Conservation (phyloP, 768 basidiomycete genomes). For the Pleurotus platypus region DNA sequence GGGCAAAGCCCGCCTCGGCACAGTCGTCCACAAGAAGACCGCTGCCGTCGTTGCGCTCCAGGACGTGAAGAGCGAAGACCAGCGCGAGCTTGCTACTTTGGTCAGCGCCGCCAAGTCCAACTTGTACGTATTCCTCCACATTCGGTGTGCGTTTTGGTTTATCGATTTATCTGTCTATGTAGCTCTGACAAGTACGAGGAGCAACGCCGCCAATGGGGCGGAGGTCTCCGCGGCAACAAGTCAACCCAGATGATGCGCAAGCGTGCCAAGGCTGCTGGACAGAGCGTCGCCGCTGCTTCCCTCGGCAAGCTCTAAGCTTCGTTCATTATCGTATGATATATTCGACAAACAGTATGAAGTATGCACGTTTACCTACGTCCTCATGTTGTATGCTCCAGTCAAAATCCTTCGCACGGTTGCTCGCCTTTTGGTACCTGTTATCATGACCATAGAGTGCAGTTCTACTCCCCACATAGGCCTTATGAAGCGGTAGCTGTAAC, state of each 20-base stretch:
- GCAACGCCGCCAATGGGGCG: constrained; percentile 89
- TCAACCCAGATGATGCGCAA: constrained; percentile 90
- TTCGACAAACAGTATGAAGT: too few relatives aligned
- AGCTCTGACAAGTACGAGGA: constrained; percentile 95
- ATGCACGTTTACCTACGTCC: too few relatives aligned
- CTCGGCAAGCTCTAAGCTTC: constrained; percentile 60
- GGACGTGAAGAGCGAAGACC: constrained; percentile 94
- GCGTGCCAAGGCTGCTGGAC: constrained; percentile 89
- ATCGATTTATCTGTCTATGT: constrained; percentile 7
- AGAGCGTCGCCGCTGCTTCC: constrained; percentile 49
- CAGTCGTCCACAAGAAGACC: constrained; percentile 98
- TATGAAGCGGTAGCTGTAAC: too few relatives aligned
- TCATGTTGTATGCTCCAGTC: too few relatives aligned
- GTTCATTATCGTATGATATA: not conserved
- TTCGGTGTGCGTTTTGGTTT: too few relatives aligned
- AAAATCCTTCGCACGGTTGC: too few relatives aligned
- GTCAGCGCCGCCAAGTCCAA: constrained; percentile 95
- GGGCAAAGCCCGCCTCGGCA: constrained; percentile 96
- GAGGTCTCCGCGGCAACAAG: constrained; percentile 94
- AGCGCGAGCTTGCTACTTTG: constrained; percentile 88
- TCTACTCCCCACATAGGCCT: too few relatives aligned
- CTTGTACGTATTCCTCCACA: constrained; percentile 60
- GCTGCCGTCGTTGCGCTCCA: constrained; percentile 87
- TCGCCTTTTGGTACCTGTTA: too few relatives aligned
- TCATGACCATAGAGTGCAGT: too few relatives aligned